Evolutionary conservation across 345 rosid genomes (phyloP), one percentile per base, ranked within the genome.

Genomic region (Luvunga scandens): DNA sequence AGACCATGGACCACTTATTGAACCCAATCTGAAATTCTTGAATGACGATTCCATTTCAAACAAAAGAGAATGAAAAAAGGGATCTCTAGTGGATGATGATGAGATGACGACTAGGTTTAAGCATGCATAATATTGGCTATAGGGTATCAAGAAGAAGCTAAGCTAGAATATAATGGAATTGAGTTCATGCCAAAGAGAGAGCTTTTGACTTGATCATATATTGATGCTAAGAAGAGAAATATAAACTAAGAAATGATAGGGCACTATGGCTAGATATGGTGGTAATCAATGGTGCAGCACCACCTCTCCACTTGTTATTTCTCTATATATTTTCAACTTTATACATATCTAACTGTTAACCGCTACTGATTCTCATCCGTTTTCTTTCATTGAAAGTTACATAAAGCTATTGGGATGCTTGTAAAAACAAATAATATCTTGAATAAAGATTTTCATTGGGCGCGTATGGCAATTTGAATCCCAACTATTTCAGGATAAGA

Each of bases 271-370:
- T 12, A 42, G 50, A 45, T 45, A 45, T 45, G 18, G 50, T 45
- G 50, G 50, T 13, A 45, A 45, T 45, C 13, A 45, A 45, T 45
- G 66, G 66, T 72, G 50, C 77, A 63, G 72, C 80, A 67, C 62
- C 84, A 69, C 57, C 83, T 28, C 76, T 61, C 82, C 77, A 81
- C 81, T 86, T 72, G 75, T 21, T 67, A 55, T 75, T 73, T 71
- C 71, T 64, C 63, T 50, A 28, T 42, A 62, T 30, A 57, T 39
- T 65, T 50, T 71, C 39, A 22, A 33, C 13, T 70, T 75, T 38
- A 33, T 1, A 53, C 57, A 16, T 27, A 25, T 73, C 33, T 48
- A 79, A 77, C 77, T 48, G 59, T 56, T 55, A 75, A 84, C 84
- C 38, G 79, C 71, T 50, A 75, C 73, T 79, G 84, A 84, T 70